phyloP scores from a whole-genome alignment of 176 grass and related monocot genomes.

The Dactylis glomerata region DNA sequence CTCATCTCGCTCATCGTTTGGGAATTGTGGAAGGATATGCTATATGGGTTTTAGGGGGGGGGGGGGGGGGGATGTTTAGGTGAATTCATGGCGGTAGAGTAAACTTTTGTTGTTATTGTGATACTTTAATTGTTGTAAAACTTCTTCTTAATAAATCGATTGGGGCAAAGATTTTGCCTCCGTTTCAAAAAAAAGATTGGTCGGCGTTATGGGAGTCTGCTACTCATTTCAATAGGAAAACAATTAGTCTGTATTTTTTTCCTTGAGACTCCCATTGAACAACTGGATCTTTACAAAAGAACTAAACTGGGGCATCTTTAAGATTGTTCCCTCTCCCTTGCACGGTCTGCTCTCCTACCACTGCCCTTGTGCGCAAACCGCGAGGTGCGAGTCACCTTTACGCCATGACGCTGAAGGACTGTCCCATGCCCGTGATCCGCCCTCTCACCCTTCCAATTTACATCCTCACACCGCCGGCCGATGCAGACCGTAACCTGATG shows the following conservation, averaged over 20 bases:
- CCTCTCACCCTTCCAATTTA: not conserved
- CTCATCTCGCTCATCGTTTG: too few species aligned
- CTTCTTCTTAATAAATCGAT: too few species aligned
- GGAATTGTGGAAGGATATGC: too few species aligned
- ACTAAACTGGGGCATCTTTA: not conserved
- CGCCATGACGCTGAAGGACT: not conserved
- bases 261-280: not conserved
- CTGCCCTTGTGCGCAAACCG: not conserved
- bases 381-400: not conserved
- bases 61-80: too few species aligned
- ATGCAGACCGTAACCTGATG: not conserved
- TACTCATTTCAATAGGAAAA: not conserved
- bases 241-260: not conserved
- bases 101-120: too few species aligned
- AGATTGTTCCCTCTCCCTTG: not conserved
- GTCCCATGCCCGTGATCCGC: not conserved
- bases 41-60: too few species aligned
- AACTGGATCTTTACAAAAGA: not conserved
- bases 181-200: too few species aligned
- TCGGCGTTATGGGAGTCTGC: not conserved
- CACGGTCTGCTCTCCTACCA: conserved; percentile 8
- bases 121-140: too few species aligned
- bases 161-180: too few species aligned
- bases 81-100: too few species aligned
- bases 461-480: not conserved